Evolutionary conservation across 2,329 filamentous ascomycete species (phyloP).

Genomic region (Nigrograna mackinnonii): DNA sequence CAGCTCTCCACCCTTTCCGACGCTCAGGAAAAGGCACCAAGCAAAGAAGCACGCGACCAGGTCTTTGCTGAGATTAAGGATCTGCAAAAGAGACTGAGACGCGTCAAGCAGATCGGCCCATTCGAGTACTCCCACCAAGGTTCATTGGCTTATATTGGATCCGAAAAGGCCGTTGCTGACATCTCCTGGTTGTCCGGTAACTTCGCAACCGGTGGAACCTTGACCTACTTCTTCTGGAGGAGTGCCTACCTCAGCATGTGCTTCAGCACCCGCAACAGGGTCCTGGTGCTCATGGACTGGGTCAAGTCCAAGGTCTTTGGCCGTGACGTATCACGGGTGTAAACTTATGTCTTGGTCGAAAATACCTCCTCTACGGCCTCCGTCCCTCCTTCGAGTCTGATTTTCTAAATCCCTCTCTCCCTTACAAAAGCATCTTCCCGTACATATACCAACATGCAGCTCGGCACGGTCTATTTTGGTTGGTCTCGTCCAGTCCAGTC

Average conservation of each 20-base stretch:
- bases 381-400: neutral
- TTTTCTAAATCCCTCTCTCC: too few relatives aligned
- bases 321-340: slow-evolving; percentile 88
- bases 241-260: slow-evolving; percentile 99
- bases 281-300: slow-evolving; percentile 94
- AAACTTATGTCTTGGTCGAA: slow-evolving; percentile 9
- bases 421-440: too few relatives aligned
- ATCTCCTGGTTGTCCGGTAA: slow-evolving; percentile 98
- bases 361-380: neutral
- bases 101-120: slow-evolving; percentile 92
- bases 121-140: slow-evolving; percentile 99
- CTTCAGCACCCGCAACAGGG: slow-evolving; percentile 96
- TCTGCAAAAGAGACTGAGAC: slow-evolving; percentile 82
- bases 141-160: slow-evolving; percentile 95
- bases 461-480: too few relatives aligned
- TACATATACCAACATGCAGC: too few relatives aligned
- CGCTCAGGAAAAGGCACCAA: slow-evolving; percentile 66
- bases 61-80: slow-evolving; percentile 78
- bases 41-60: slow-evolving; percentile 61
- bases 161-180: slow-evolving; percentile 96
- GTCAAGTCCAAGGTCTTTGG: slow-evolving; percentile 96
- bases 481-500: too few relatives aligned
- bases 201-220: slow-evolving; percentile 85
- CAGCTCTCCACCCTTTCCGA: slow-evolving; percentile 72
- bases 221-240: slow-evolving; percentile 98